Percentiles rank a stretch among this genome's conserved stretches.
Evolutionary conservation across 2,329 filamentous ascomycete genomes (phyloP).

Genomic region (Trichoderma gracile): DNA sequence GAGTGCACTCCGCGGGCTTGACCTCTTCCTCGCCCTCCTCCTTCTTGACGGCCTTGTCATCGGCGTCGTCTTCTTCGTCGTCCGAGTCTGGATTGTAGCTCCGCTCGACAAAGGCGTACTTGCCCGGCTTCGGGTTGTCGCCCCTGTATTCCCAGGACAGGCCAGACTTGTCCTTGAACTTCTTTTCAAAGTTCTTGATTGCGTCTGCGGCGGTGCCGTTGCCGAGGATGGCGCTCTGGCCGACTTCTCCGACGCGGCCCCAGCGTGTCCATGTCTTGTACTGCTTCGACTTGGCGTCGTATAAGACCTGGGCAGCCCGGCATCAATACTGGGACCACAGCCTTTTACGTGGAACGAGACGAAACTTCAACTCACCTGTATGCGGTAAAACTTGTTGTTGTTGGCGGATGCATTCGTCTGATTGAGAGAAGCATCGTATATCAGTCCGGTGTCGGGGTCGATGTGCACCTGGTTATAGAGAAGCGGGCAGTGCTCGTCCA

Average conservation of each 20-base stretch:
- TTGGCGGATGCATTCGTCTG: conserved; percentile 72
- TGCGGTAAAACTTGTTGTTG: conserved; percentile 80
- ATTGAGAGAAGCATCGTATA: conserved; percentile 79
- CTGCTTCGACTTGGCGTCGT: conserved; percentile 37
- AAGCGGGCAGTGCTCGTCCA: conserved; percentile 50
- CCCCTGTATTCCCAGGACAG: conserved; percentile 55
- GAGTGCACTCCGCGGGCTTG: conserved; percentile 53
- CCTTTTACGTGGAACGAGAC: neutral
- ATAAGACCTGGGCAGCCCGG: conserved; percentile 33
- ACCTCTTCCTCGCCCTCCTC: conserved; percentile 41
- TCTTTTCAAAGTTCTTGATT: conserved; percentile 56
- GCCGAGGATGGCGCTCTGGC: conserved; percentile 50
- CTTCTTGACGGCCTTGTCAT: conserved; percentile 37
- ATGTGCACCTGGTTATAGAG: conserved; percentile 60
- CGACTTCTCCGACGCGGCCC: conserved; percentile 71
- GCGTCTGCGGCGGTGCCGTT: conserved; percentile 46
- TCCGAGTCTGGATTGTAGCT: conserved; percentile 71
- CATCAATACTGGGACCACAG: neutral
- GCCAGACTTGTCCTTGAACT: conserved; percentile 64
- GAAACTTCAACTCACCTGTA: conserved; percentile 55
- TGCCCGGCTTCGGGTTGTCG: conserved; percentile 60
- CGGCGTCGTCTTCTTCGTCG: conserved; percentile 39
- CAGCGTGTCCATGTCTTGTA: conserved; percentile 74
- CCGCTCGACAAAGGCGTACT: conserved; percentile 79
- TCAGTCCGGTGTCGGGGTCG: conserved; percentile 59